These are phyloP conservation scores for Salinomyces thailandicus DNA, from an alignment of 2,329 filamentous ascomycete species.

Conservation along the genomic window DNA sequence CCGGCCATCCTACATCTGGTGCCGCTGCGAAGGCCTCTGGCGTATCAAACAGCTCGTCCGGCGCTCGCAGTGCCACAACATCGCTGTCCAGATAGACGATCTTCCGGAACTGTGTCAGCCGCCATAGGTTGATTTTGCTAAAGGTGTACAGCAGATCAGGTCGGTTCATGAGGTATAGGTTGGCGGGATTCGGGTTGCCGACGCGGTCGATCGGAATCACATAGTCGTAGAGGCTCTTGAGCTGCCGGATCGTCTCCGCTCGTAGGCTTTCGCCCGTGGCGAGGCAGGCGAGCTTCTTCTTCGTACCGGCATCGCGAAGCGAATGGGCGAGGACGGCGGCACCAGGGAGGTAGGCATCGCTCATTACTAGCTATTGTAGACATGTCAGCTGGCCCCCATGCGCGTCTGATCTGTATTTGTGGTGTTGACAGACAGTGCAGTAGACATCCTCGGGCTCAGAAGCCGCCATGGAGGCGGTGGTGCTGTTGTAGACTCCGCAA, in stretches of 20 bases:
- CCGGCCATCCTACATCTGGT: conserved; percentile 95
- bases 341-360: conserved; percentile 90
- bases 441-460: conserved; percentile 47
- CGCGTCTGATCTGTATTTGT: conserved; percentile 22
- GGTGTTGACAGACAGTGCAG: conserved; percentile 49
- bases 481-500: no score
- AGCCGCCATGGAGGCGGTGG: background rate
- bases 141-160: conserved; percentile 85
- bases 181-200: conserved; percentile 64
- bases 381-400: conserved; percentile 6
- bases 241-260: conserved; percentile 61
- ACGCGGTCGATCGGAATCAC: conserved; percentile 76
- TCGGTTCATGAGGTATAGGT: conserved; percentile 85
- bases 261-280: conserved; percentile 73
- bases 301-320: conserved; percentile 77
- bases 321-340: conserved; percentile 91
- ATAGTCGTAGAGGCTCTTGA: conserved; percentile 81
- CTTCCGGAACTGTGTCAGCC: conserved; percentile 75
- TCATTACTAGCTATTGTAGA: conserved; percentile 74
- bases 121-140: conserved; percentile 94
- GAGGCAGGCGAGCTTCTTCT: conserved; percentile 74
- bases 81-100: conserved; percentile 95
- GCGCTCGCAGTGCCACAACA: conserved; percentile 77
- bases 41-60: conserved; percentile 79
- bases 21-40: conserved; percentile 57